Base-by-base conservation (phyloP, 2,329 filamentous ascomycete genomes). In the Monascus ruber region DNA sequence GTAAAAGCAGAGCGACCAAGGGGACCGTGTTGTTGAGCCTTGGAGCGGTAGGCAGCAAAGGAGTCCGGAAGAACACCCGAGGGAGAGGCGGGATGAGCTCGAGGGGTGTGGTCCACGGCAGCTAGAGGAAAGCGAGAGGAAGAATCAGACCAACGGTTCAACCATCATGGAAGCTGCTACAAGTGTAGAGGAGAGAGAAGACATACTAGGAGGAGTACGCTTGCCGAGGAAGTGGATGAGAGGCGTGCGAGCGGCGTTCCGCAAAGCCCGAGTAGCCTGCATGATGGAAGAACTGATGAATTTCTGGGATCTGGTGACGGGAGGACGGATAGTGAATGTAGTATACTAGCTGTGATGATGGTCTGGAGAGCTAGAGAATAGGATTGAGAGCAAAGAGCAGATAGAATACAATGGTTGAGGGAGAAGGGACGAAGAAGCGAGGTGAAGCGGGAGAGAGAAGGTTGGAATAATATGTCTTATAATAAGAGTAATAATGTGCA, bases 21-120 rank as follows among this genome's bases (percentile, higher is more conserved):
- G n/a, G 77, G 77, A 39, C 77, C 77, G 59, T 81, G 77, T 56
- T 79, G 76, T 56, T 77, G 73, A 36, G 76, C 77, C 63, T 77
- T 74, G 50, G 73, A 64, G 47, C 77, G 70, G 66, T 81, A 79
- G 49, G 66, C 61, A 41, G 74, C 74, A 59, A 80, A 80, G 17
- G 74, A 77, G 50, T 77, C 71, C 24, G 76, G 76, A 8, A 79
- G 72, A 43, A 63, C 55, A 40, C 68, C 56, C 31, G 68, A 64
- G 44, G 73, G 76, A 42, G 73, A 74, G 43, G 71, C 75, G 36
- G 74, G 76, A 62, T 76, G 77, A 44, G 66, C 65, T 46, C 74
- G 68, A 47, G 74, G 75, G 43, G 73, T 68, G 68, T 77, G 74
- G 48, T 69, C 64, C 39, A 69, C 47, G 26, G 63, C 56, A 40